These are phyloP conservation scores for Colletotrichum truncatum DNA, from an alignment of 2,329 filamentous ascomycete species.

Conservation along the genomic window DNA sequence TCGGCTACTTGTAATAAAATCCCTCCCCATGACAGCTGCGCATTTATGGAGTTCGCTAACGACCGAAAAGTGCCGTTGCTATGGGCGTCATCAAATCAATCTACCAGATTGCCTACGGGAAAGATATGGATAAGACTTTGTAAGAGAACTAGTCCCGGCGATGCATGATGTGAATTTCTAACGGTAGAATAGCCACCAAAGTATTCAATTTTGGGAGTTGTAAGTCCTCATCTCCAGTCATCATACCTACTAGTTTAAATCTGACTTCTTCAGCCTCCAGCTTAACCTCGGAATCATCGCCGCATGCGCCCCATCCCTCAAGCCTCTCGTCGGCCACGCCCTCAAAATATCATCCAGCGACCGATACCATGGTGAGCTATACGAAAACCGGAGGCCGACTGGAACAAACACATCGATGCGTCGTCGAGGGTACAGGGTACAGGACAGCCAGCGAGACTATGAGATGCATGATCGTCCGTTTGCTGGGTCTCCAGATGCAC, in stretches of 20 bases:
- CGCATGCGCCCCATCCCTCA: conserved; percentile 41
- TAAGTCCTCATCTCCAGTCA: neutral
- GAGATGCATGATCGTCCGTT: conserved; percentile 13
- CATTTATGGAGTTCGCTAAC: neutral
- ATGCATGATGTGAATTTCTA: neutral
- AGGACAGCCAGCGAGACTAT: neutral
- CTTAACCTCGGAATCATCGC: conserved; percentile 1
- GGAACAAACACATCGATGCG: conserved; percentile 12
- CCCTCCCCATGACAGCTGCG: neutral
- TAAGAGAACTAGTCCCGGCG: neutral
- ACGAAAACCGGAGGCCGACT: conserved; percentile 1
- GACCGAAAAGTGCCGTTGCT: conserved; percentile 42
- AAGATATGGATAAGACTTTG: neutral
- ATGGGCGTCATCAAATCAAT: conserved; percentile 49
- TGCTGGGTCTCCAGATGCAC: neutral
- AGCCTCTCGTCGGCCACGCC: conserved; percentile 43
- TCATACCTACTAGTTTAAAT: conserved; percentile 43
- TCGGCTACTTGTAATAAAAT: conserved; percentile 3
- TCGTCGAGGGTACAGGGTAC: conserved; percentile 11
- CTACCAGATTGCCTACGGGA: conserved; percentile 39
- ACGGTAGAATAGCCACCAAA: neutral
- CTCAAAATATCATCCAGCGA: conserved; percentile 36
- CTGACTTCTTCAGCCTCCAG: conserved; percentile 29
- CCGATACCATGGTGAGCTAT: conserved; percentile 6
- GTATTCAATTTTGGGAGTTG: conserved; percentile 2